Percentiles rank a stretch among this genome's conserved stretches.
These are phyloP conservation scores for Calonectria leucothoes DNA, from an alignment of 2,329 filamentous ascomycete genomes.

Conservation along the genomic window DNA sequence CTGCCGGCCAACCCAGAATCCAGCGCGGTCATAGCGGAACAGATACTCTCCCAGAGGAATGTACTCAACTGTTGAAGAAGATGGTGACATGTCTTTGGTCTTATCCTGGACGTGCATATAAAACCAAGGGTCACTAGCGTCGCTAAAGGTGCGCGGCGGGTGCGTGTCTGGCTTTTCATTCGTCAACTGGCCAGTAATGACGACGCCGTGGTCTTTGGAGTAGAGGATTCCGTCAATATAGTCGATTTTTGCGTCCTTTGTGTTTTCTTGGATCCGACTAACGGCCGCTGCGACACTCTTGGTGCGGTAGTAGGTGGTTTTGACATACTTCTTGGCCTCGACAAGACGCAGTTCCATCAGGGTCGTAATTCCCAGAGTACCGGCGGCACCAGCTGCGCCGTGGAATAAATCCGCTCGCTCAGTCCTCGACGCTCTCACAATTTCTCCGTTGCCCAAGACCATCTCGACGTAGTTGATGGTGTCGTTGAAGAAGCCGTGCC, in stretches of 20 bases:
- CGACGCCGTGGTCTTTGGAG: conserved; percentile 59
- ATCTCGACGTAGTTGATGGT: conserved; percentile 73
- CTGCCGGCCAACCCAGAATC: conserved; percentile 72
- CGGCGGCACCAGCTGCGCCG: conserved; percentile 69
- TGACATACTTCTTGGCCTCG: conserved; percentile 64
- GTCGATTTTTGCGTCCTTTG: conserved; percentile 46
- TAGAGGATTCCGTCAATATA: conserved; percentile 72
- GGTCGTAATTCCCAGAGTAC: conserved; percentile 71
- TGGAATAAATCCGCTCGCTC: conserved; percentile 67
- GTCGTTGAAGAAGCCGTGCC: conserved; percentile 73
- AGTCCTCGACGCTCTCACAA: conserved; percentile 58
- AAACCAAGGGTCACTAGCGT: conserved; percentile 71
- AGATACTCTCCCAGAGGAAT: conserved; percentile 59
- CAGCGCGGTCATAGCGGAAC: conserved; percentile 72
- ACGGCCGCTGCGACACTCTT: conserved; percentile 56
- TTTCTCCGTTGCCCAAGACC: conserved; percentile 67
- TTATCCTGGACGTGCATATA: conserved; percentile 68
- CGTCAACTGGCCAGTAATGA: conserved; percentile 64
- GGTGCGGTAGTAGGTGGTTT: conserved; percentile 64
- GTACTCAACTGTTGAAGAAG: conserved; percentile 28
- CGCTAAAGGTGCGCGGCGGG: conserved; percentile 56
- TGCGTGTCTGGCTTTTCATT: conserved; percentile 13
- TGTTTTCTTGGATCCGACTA: conserved; percentile 47
- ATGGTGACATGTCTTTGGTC: neutral
- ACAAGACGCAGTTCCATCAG: conserved; percentile 68